Evolutionary conservation across 75 land plant genomes (phyloP).

Genomic region (Isoetes taiwanensis): DNA sequence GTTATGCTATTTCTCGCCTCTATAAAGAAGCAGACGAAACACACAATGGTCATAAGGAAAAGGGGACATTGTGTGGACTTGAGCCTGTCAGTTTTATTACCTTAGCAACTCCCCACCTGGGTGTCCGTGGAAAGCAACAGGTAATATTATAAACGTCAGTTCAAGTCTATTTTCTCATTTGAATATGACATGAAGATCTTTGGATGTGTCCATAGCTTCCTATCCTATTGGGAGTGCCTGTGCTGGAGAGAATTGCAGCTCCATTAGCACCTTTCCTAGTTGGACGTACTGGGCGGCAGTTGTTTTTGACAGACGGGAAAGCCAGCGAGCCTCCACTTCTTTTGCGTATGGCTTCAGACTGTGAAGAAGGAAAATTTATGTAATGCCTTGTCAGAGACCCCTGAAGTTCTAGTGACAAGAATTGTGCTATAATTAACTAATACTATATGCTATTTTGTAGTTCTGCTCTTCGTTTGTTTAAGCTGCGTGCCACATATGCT

Average conservation of each 20-base stretch:
- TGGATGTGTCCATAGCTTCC: conserved; percentile 89
- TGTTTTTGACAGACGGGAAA: conserved; percentile 82
- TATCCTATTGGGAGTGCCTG: conserved; percentile 69
- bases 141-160: conserved; percentile 23
- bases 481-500: conserved; percentile 61
- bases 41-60: conserved; percentile 1
- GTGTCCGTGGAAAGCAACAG: conserved; percentile 87
- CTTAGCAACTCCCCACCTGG: conserved; percentile 91
- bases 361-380: conserved; percentile 74
- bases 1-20: conserved; percentile 73
- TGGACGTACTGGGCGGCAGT: conserved; percentile 78
- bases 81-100: conserved; percentile 77
- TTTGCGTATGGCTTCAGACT: conserved; percentile 72
- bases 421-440: too few relatives aligned
- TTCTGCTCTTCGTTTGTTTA: conserved; percentile 70
- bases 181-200: too few relatives aligned
- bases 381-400: conserved; percentile 23
- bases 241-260: conserved; percentile 78
- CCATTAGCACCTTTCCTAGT: conserved; percentile 63
- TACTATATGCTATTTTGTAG: conserved; percentile 54
- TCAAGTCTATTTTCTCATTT: too few relatives aligned
- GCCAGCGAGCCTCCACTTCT: conserved; percentile 69
- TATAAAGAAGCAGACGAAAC: conserved; percentile 16
- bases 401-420: too few relatives aligned
- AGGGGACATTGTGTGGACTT: conserved; percentile 55